Percentiles rank a stretch among this genome's conserved stretches.
These are phyloP conservation scores for Circinella minor DNA, from an alignment of 371 early-diverging fungal genomes.

Conservation along the genomic window DNA sequence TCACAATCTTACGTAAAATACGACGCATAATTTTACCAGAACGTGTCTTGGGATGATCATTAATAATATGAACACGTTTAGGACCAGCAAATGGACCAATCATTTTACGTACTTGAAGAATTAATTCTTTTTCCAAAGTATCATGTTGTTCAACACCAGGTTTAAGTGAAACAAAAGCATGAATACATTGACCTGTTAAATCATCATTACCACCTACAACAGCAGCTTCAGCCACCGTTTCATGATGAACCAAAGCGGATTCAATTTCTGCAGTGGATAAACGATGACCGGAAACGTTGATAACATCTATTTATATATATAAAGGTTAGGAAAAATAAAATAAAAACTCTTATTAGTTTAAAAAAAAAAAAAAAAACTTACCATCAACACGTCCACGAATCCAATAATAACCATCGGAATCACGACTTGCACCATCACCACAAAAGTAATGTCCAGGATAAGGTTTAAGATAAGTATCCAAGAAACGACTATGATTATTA, in stretches of 20 bases:
- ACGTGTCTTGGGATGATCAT: slow-evolving; percentile 96
- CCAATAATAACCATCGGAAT: slow-evolving; percentile 93
- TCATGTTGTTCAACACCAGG: slow-evolving; percentile 46
- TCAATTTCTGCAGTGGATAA: slow-evolving; percentile 97
- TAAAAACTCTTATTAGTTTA: neutral
- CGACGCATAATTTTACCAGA: slow-evolving; percentile 97
- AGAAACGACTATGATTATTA: slow-evolving; percentile 86
- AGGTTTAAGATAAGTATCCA: slow-evolving; percentile 87
- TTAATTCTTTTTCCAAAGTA: slow-evolving; percentile 67
- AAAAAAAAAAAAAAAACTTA: slow-evolving; percentile 16
- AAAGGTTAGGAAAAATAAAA: neutral
- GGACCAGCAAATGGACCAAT: slow-evolving; percentile 97
- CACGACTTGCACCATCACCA: slow-evolving; percentile 88
- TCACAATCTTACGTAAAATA: slow-evolving; percentile 92
- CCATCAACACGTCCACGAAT: slow-evolving; percentile 92
- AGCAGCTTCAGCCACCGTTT: slow-evolving; percentile 90
- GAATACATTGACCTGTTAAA: slow-evolving; percentile 88
- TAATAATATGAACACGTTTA: slow-evolving; percentile 81
- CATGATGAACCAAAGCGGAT: slow-evolving; percentile 80
- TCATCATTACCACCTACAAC: slow-evolving; percentile 94
- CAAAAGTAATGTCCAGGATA: slow-evolving; percentile 91
- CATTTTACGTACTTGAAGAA: slow-evolving; percentile 78
- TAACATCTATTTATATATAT: slow-evolving; percentile 68
- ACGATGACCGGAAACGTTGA: slow-evolving; percentile 98
- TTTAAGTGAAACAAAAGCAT: slow-evolving; percentile 77